Conservation (phyloP, 106 monocot genomes). For the Acanthochlamys bracteata region DNA sequence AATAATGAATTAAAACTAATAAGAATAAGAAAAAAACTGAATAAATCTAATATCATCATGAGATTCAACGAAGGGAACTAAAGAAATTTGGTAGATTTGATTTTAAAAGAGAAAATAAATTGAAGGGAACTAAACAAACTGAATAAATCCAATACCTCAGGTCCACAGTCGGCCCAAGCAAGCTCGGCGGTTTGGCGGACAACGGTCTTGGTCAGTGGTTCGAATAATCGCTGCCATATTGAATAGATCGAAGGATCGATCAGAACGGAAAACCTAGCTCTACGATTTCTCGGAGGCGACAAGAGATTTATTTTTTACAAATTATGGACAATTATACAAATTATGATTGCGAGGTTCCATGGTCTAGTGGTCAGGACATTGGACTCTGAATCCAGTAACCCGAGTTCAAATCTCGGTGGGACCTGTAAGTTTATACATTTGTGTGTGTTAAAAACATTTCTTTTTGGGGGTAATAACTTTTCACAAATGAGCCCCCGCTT, state of each 20-base stretch:
- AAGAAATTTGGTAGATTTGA: no score
- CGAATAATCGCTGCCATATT: conserved; percentile 70
- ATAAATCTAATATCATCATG: no score
- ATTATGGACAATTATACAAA: no score
- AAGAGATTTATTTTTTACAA: no score
- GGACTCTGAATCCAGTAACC: conserved; percentile 93
- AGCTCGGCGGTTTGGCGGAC: conserved; percentile 81
- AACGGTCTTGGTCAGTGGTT: conserved; percentile 75
- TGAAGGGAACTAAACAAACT: not conserved
- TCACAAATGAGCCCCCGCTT: no score
- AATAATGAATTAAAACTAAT: no score
- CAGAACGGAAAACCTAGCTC: conserved; percentile 2
- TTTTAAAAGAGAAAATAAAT: not conserved
- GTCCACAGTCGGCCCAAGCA: conserved; percentile 87
- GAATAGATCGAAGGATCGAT: not conserved
- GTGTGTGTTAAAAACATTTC: no score
- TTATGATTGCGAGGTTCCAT: conserved; percentile 34
- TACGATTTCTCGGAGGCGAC: not conserved
- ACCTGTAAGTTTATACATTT: conserved; percentile 24
- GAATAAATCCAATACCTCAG: conserved; percentile 39
- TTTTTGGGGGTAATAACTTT: no score
- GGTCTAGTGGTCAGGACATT: conserved; percentile 91
- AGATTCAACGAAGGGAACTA: no score
- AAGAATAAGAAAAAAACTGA: no score
- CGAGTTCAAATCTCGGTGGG: conserved; percentile 90